Conservation (phyloP, 139 green algal species). For the Chlorella sp. region DNA sequence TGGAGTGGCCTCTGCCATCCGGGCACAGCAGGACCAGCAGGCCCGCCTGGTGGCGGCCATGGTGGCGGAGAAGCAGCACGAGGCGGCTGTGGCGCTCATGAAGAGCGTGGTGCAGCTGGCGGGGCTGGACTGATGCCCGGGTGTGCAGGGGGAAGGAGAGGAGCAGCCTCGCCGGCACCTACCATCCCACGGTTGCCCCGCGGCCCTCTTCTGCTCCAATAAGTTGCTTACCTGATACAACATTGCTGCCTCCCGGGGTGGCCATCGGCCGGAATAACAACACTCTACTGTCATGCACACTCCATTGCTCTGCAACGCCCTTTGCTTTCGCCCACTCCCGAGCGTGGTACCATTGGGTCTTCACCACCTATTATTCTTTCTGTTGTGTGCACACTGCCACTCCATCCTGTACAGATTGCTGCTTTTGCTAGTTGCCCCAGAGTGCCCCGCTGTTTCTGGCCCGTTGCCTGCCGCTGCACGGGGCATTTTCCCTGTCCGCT, state of each 20-base stretch:
- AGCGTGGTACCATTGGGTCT: no score
- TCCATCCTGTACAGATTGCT: not conserved
- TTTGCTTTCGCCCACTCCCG: no score
- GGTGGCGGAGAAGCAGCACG: not conserved
- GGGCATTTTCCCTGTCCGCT: not conserved
- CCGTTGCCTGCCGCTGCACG: not conserved
- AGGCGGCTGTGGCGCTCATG: constrained; percentile 11
- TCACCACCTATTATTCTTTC: not conserved
- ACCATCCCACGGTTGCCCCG: not conserved
- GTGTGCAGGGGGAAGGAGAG: no score
- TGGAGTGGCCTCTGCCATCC: not conserved
- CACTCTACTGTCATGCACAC: no score
- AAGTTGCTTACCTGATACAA: no score
- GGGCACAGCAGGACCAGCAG: constrained; percentile 6
- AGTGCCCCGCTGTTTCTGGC: not conserved
- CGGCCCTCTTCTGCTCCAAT: not conserved
- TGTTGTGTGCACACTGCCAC: not conserved
- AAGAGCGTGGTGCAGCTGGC: constrained; percentile 25
- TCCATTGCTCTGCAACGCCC: no score
- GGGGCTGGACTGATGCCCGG: not conserved
- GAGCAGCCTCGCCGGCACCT: no score
- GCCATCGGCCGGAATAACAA: no score
- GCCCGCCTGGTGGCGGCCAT: constrained; percentile 16
- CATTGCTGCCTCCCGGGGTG: no score
- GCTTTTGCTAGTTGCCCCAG: no score